phyloP scores from a whole-genome alignment of 129 eudicot species.

The Flaveria sonorensis region DNA sequence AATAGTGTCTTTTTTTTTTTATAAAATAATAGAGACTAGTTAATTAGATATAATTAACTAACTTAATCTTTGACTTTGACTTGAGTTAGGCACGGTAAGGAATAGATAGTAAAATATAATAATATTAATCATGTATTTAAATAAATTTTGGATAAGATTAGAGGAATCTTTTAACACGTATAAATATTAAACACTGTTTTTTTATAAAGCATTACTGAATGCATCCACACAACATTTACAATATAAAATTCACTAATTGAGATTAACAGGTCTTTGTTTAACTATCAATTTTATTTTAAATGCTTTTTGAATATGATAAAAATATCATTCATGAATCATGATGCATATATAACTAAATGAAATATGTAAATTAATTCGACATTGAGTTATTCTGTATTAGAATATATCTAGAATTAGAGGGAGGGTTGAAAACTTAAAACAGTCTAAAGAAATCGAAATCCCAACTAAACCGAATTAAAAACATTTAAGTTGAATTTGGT shows the following conservation, averaged over 20 bases:
- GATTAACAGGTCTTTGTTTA: constrained; percentile 25
- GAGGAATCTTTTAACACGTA: constrained; percentile 36
- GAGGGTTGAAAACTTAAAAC: no score
- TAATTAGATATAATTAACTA: constrained; percentile 18
- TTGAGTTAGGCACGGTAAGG: constrained; percentile 28
- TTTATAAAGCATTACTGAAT: constrained; percentile 20
- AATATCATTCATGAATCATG: background rate
- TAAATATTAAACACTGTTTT: constrained; percentile 25
- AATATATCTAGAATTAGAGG: background rate
- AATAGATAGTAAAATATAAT: constrained; percentile 28
- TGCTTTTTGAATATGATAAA: background rate
- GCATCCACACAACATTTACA: constrained; percentile 9
- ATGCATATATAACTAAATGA: background rate
- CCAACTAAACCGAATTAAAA: no score
- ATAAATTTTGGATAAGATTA: constrained; percentile 24
- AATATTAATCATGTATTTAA: constrained; percentile 1
- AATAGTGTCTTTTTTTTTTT: no score
- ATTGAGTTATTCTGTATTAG: background rate
- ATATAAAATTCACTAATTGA: constrained; percentile 19
- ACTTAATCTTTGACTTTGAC: constrained; percentile 8
- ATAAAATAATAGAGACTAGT: constrained; percentile 17
- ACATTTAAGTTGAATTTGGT: no score
- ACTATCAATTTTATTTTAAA: background rate
- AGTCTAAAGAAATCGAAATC: no score
- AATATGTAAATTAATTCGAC: background rate